Base-by-base conservation (phyloP, 2,329 filamentous ascomycete species). In the Capronia coronata region DNA sequence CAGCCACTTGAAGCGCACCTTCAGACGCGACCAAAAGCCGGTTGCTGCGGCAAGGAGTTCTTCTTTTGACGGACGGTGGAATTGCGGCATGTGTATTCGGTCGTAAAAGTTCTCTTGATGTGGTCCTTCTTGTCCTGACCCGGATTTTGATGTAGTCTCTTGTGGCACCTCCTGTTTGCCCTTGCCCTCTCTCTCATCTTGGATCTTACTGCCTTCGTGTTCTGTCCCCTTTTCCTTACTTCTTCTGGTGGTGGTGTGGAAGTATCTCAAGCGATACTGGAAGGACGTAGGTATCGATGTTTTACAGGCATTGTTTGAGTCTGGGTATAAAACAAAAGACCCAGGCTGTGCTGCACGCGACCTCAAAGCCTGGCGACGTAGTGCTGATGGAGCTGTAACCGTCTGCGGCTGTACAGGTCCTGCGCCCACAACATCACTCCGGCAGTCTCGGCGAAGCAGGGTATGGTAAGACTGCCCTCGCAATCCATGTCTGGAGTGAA, bases 1-100 rank as follows among this genome's bases (percentile, higher is more conserved):
- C 62, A 93, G 84, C 93, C 93, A 98, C 69, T 98, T 98, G 72
- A 97, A 94, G 34, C 89, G 84, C 19, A 97, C 86, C 63, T 85
- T 88, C 38, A 96, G 69, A 42, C 93, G 80, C 55, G 94, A 84
- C 83, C 88, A 93, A 66, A 97, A 96, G 1, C 90, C 90, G 18
- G 83, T 96, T 29, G 93, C 89, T 3, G 93, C 91, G 16, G 87
- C 85, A 29, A 98, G 75, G 22, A 98, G 76, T 67, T 98, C 93
- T 65, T 96, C 90, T 64, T 94, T 96, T 6, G 84, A 91, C 3
- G 93, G 91, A 16, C 90, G 78, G 71, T 96, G 78, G 30, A 83
- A 66, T 55, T 82, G 88, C n/a, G 84, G 80, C 66, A 89, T 79
- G 60, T 86, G 84, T 48, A 84, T 68, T 54, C 78, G 76, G 59